These are phyloP conservation scores for Trichoderma erinaceum DNA, from an alignment of 495 filamentous ascomycete genomes.

Conservation along the genomic window DNA sequence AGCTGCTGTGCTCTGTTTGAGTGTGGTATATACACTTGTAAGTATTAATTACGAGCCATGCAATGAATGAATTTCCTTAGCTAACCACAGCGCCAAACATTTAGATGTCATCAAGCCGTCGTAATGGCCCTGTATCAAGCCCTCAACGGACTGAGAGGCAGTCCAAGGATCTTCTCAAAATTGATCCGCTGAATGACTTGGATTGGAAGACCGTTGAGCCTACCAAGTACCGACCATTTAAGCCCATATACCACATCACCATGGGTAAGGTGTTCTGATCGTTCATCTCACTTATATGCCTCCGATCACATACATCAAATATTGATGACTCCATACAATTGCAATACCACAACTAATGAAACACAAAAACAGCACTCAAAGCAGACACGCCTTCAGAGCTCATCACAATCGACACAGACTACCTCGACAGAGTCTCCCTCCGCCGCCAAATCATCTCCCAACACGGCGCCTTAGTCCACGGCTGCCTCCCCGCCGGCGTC, in stretches of 20 bases:
- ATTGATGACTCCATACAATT: background rate
- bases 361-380: constrained; percentile 33
- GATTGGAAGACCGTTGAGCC: constrained; percentile 56
- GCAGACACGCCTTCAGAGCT: constrained; percentile 53
- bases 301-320: background rate
- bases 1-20: background rate
- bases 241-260: constrained; percentile 63
- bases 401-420: constrained; percentile 61
- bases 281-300: background rate
- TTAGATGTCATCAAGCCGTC: background rate
- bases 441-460: constrained; percentile 46
- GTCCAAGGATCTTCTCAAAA: constrained; percentile 18
- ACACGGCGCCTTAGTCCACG: constrained; percentile 43
- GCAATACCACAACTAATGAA: background rate
- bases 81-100: background rate
- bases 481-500: constrained; percentile 36
- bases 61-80: background rate
- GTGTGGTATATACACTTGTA: background rate
- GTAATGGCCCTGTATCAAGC: background rate
- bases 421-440: constrained; percentile 48
- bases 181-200: constrained; percentile 53
- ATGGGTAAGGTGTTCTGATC: too few relatives aligned
- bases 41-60: background rate
- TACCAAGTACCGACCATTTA: constrained; percentile 59
- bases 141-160: background rate